Percentiles rank a stretch among this genome's conserved stretches.
Conservation (phyloP, 164 flowering plant genomes). For the Vitis labrusca region DNA sequence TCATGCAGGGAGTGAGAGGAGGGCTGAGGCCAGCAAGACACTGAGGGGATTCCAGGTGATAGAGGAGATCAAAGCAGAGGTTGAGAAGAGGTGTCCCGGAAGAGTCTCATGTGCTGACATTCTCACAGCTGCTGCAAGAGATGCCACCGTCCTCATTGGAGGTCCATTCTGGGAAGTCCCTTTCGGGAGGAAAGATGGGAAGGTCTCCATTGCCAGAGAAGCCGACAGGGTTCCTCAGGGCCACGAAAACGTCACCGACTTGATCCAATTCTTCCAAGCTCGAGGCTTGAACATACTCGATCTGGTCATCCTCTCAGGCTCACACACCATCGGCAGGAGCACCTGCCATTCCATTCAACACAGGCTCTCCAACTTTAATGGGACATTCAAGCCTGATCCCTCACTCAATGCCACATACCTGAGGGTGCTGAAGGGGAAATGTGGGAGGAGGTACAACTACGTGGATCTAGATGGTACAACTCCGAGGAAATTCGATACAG, state of each 20-base stretch:
- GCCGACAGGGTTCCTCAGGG: constrained; percentile 61
- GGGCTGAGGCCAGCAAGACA: constrained; percentile 47
- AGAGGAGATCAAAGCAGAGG: constrained; percentile 61
- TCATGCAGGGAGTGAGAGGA: constrained; percentile 59
- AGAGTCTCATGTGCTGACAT: constrained; percentile 89
- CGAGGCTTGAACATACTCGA: constrained; percentile 58
- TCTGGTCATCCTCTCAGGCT: constrained; percentile 78
- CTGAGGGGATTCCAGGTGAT: constrained; percentile 71
- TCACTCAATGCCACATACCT: constrained; percentile 41
- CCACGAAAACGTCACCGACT: constrained; percentile 47
- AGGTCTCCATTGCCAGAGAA: constrained; percentile 50
- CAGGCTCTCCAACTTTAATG: constrained; percentile 50
- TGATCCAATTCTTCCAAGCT: constrained; percentile 56
- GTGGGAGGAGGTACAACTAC: constrained; percentile 56
- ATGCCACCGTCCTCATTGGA: constrained; percentile 50
- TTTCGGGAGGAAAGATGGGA: constrained; percentile 74
- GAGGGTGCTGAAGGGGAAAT: constrained; percentile 61
- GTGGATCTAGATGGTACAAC: constrained; percentile 65
- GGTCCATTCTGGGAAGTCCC: constrained; percentile 74
- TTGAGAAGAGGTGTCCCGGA: constrained; percentile 65
- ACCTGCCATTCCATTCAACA: constrained; percentile 54
- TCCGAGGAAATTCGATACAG: constrained; percentile 53
- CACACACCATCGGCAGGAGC: constrained; percentile 77
- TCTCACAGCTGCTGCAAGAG: constrained; percentile 72
- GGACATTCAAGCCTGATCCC: constrained; percentile 48